Base-by-base conservation (phyloP, 768 basidiomycete genomes). In the Lentinula raphanica region DNA sequence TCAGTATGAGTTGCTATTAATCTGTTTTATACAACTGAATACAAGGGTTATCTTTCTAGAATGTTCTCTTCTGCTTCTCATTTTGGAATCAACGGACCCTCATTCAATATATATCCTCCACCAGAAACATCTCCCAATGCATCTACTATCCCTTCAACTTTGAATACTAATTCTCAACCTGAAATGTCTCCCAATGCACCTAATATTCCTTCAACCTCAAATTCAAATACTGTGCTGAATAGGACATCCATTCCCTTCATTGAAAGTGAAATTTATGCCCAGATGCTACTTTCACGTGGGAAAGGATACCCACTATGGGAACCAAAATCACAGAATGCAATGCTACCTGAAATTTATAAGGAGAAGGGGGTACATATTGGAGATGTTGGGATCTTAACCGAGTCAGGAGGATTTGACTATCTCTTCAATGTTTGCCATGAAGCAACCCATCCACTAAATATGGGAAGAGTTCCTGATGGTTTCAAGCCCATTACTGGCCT, bases 361-460 rank as follows among this genome's bases (percentile, higher is more conserved):
- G 9, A 28, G 23, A 19, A 48, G 12, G 55, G 55, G 12, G 31
- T 36, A 1, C 35, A 35, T 8, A 56, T 56, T 21, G 55, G 55
- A 19, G 55, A 56, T 40, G n/a, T 56, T 44, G 55, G 40, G 15
- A 45, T 56, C 19, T 13, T 56, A 5, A 56, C n/a, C 15, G 39
- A 56, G 4, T 11, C 21, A 2, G 55, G 55, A 36, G 45, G 42
- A 12, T 45, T 56, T 32, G 55, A 56, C 32, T 56, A 23, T n/a
- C 31, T 56, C 17, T 56, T 56, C 40, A 56, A 48, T 31, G 29
- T 44, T 5, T 56, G 55, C 42, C 55, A 27, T 28, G 19, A 11
- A 12, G 21, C 39, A 42, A 42, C 21, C 28, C 39, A 56, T 29
- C 21, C 39, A 32, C 8, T 56, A 9, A 56, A 56, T 45, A 5